Percentiles rank a stretch among this genome's conserved stretches.
phyloP scores from a whole-genome alignment of 345 rosid species.

The Orychophragmus violaceus region DNA sequence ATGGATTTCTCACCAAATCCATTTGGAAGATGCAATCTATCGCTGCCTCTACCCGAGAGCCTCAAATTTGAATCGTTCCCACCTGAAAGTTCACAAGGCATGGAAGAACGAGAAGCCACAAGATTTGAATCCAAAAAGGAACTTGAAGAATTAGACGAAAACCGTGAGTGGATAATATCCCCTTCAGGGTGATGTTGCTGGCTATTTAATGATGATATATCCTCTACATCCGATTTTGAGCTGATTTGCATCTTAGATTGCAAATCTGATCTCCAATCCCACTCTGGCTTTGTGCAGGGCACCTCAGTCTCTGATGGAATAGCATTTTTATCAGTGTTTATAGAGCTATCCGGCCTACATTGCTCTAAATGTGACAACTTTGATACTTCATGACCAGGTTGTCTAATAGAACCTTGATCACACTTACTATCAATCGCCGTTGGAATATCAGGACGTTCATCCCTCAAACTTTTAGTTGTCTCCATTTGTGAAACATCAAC shows the following conservation, averaged over 20 bases:
- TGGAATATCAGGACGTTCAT: constrained; percentile 31
- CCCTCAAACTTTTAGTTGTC: constrained; percentile 30
- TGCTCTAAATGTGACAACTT: constrained; percentile 34
- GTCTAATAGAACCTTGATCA: constrained; percentile 42
- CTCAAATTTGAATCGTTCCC: constrained; percentile 28
- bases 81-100: constrained; percentile 26
- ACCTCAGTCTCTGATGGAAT: constrained; percentile 25
- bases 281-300: constrained; percentile 22
- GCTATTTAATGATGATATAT: constrained; percentile 50
- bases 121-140: constrained; percentile 36
- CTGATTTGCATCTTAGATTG: constrained; percentile 25
- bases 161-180: constrained; percentile 33
- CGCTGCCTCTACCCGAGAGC: constrained; percentile 35
- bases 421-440: constrained; percentile 28
- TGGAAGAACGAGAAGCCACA: constrained; percentile 43
- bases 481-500: constrained; percentile 38
- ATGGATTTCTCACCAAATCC: constrained; percentile 44
- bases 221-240: constrained; percentile 44
- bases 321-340: constrained; percentile 21
- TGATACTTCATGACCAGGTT: constrained; percentile 31
- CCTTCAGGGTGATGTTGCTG: constrained; percentile 64
- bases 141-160: constrained; percentile 43
- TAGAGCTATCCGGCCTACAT: constrained; percentile 28
- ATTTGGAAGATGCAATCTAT: constrained; percentile 36
- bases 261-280: constrained; percentile 36